Base-by-base conservation (phyloP, 257 asterid genomes). In the Nemophila menziesii region DNA sequence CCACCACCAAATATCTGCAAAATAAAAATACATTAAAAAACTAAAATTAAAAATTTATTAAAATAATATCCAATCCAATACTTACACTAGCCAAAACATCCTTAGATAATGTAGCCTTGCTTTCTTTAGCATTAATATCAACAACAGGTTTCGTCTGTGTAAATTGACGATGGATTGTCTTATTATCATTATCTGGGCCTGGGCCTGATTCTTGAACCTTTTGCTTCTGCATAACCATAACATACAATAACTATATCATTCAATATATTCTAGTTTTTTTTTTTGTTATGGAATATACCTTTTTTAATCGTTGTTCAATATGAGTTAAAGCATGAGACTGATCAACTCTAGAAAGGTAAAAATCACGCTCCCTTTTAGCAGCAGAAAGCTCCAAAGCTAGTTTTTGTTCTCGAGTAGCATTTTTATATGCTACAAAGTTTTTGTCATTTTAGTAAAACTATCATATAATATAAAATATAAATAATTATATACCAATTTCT, bases 321-420 rank as follows among this genome's bases (percentile, higher is more conserved):
- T 73, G 72, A 51, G 47, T 63, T 43, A 68, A 43, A n/a, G 93
- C 79, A 49, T 38, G 69, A 9, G 94, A 70, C 51, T 90, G 85
- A 50, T 81, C 96, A 44, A 77, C 85, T 65, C 73, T 86, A 5
- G 82, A 58, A 47, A 90, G 79, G 55, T 85, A 85, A 57, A 74
- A 74, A 66, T 86, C 87, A 33, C 94, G 73, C 63, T 85, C 99
- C 48, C 77, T 61, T 53, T 67, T 85, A 24, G 93, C 96, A 47
- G 87, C 92, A 43, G 93, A 78, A 41, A 70, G 66, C 55, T 85
- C 94, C 80, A 85, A 11, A 6, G 67, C 77, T 62, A 84, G 67
- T 33, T 77, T 85, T 61, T 81, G 94, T 70, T 74, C 92, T 16
- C 82, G 75, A 43, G 39, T 70, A 42, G 96, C 96, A 39, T 68